Base-by-base conservation (phyloP, 2,329 filamentous ascomycete species). In the Setomelanomma holmii region DNA sequence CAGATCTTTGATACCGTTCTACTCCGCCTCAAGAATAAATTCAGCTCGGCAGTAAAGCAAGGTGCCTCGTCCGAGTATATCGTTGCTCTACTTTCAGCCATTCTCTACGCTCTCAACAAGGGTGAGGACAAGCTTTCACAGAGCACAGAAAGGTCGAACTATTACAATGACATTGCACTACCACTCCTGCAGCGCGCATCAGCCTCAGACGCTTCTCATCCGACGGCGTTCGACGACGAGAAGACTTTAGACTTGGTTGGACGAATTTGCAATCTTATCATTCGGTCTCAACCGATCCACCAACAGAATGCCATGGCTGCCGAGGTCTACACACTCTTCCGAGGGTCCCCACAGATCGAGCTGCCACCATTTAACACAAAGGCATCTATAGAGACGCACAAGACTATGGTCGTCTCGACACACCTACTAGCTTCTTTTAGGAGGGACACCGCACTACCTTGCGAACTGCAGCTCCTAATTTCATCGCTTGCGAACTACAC, bases 1-100 rank as follows among this genome's bases (percentile, higher is more conserved):
- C 80, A 85, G 33, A 78, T 88, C 11, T 87, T 89, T 55, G 82
- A 86, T 53, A 88, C 85, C 0, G 75, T 89, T 7, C 79, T 88
- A 27, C 76, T 86, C 35, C 79, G 86, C 23, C 73, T 89, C 22
- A 82, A 87, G 68, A 87, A 84, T 74, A 88, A 87, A 61, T 73
- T 88, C 22, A 81, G 83, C 43, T 71, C 82, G 14, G 77, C 86
- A 33, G 77, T 86, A 22, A 77, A 81, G 50, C 81, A 82, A 56
- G 73, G 77, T 23, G 76, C 80, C 3, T 78, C 81, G 11, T 75
- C 79, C 5, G 73, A 74, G 4, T 89, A 88, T 62, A 78, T 85
- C n/a, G 76, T 79, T 19, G 82, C 84, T 5, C 79, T 89, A 4
- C 74, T 89, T 2, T 78, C 84, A 20, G 86, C 86, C 1, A 76